Evolutionary conservation across 1,284 basidiomycete genomes (phyloP).

Genomic region (Phellinidium pouzarii): DNA sequence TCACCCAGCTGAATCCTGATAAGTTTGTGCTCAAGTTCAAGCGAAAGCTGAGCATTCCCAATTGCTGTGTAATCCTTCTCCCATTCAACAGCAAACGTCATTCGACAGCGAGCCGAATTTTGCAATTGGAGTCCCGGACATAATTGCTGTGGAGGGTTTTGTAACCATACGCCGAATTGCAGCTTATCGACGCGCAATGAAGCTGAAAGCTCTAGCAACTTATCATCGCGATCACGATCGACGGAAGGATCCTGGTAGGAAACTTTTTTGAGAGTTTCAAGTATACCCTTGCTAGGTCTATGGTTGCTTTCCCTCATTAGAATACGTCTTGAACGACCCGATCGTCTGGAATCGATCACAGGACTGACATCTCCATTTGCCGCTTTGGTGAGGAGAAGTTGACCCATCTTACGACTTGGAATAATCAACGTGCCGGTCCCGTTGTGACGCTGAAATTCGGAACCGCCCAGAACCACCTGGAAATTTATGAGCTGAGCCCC

Average conservation of each 20-base stretch:
- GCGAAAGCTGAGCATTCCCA: constrained; percentile 46
- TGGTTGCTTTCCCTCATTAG: constrained; percentile 23
- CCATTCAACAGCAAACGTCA: constrained; percentile 63
- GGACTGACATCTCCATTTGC: constrained; percentile 32
- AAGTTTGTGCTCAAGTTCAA: constrained; percentile 60
- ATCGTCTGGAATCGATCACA: constrained; percentile 26
- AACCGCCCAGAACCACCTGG: constrained; percentile 41
- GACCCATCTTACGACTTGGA: constrained; percentile 36
- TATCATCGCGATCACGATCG: constrained; percentile 46
- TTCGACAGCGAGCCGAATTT: constrained; percentile 1
- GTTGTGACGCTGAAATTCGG: constrained; percentile 46
- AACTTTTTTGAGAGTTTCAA: constrained; percentile 44
- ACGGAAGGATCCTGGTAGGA: constrained; percentile 55
- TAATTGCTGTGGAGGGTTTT: background rate
- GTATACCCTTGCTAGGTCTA: constrained; percentile 22
- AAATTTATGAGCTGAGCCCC: constrained; percentile 40
- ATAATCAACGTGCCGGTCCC: constrained; percentile 49
- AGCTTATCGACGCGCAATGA: constrained; percentile 46
- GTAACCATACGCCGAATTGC: constrained; percentile 52
- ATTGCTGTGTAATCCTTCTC: constrained; percentile 35
- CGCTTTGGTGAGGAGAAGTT: constrained; percentile 41
- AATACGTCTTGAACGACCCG: constrained; percentile 26
- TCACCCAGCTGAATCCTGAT: constrained; percentile 59
- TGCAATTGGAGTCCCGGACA: no score
- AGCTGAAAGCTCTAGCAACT: constrained; percentile 37